Evolutionary conservation across 1,139 yeast genomes (phyloP), one percentile per base, ranked within the genome.

Genomic region (Wickerhamiella infanticola): DNA sequence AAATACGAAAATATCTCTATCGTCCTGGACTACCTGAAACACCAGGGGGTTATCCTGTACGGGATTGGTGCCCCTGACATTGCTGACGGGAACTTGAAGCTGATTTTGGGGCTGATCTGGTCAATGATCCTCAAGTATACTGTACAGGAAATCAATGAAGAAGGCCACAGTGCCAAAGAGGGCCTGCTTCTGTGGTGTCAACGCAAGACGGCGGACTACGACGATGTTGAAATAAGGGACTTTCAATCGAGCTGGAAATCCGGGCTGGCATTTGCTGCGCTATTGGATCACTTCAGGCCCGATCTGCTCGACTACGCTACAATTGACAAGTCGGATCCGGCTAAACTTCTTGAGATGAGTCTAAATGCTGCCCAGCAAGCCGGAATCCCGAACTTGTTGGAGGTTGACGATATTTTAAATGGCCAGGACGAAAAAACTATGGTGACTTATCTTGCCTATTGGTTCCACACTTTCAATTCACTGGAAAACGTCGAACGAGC

Each of bases 41-140:
- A 73, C 40, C 67, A 74, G 33, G 70, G 75, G 24, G 65, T 80
- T 40, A 75, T 74, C 50, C 65, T 75, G 35, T 67, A 72, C 53
- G 73, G 74, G 53, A 75, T 80, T 42, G 79, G 81, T 26, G 76
- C 84, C n/a, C 82, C 77, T 45, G 81, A 78, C 59, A 71, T 80
- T 24, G 69, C 73, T 25, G 83, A 77, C 43, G 81, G 82, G 1
- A 75, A 79, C 55, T 60, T 69, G 45, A 80, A 80, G 57, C 62
- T 78, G 41, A 73, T 75, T n/a, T 61, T 79, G 51, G 85, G 85
- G 1, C 63, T 80, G 41, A 60, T 79, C 8, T 80, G 88, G 88
- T 69, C 75, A 37, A 59, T 78, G 43, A 75, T 76, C 54, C 58
- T 76, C 37, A 67, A 73, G 48, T 72, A 72, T 51, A 68, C 80